Evolutionary conservation across 345 rosid genomes (phyloP), one percentile per base, ranked within the genome.

Genomic region (Eucalyptus microcorys): DNA sequence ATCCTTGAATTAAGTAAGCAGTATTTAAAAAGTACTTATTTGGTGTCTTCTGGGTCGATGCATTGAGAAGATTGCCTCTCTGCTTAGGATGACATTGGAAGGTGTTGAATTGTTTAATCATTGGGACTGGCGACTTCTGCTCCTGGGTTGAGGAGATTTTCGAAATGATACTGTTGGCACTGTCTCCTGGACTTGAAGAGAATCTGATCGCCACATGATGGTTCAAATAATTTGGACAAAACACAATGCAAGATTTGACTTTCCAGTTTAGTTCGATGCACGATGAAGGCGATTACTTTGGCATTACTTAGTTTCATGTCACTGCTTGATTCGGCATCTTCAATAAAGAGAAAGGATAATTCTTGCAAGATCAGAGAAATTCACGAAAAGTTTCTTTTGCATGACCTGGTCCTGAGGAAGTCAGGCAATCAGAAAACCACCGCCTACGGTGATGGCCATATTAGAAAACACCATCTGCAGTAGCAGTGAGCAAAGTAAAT

Each of bases 171-270:
- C 83, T 76, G 83, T 76, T 40, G 83, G 83, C 47, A 11, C 47
- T 37, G 83, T 76, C 43, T 37, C 24, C 83, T 5, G 93, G 95
- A 93, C 90, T 91, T 95, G 81, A 95, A 95, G 93, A 95, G 97
- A 92, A 94, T 94, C 91, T 88, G 95, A 88, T 92, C 94, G 34
- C 95, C 95, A 76, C 83, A 76, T 76, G 83, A 76, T 71, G 42
- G 45, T 40, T 37, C 83, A 76, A 76, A 76, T 76, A 76, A 76
- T 71, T 76, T 76, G 45, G 83, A 76, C 47, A 37, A 76, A 76
- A 42, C 45, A 21, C 83, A 10, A 10, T 2, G 83, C 47, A 40
- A 76, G 47, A 37, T 37, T 76, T 37, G 83, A 37, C 83, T 37
- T 71, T 76, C 26, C 83, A 76, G 45, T 37, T 37, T 76, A 76